Percentiles rank a stretch among this genome's conserved stretches.
Evolutionary conservation across 2,329 filamentous ascomycete genomes (phyloP).

Genomic region (Aureobasidium sp.): DNA sequence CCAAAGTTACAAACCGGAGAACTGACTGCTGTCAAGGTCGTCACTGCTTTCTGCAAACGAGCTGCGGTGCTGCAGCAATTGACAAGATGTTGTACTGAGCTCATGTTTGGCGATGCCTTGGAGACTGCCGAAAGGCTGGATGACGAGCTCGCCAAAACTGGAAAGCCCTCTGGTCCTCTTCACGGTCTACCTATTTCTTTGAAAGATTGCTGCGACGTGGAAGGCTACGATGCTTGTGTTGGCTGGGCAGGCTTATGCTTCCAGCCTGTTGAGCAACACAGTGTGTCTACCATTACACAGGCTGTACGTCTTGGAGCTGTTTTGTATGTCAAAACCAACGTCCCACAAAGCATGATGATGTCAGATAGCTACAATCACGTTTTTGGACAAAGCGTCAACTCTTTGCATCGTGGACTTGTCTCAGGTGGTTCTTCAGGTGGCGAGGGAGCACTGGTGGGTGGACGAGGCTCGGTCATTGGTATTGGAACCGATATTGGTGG

Average conservation of each 20-base stretch:
- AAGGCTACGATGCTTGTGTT: slow-evolving; percentile 29
- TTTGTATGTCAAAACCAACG: slow-evolving; percentile 44
- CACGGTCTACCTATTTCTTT: slow-evolving; percentile 48
- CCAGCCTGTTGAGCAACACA: slow-evolving; percentile 23
- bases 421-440: slow-evolving; percentile 48
- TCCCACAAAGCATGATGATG: slow-evolving; percentile 48
- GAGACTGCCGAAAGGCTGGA: slow-evolving; percentile 19
- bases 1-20: slow-evolving; percentile 24
- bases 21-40: slow-evolving; percentile 20
- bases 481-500: slow-evolving; percentile 48
- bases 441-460: slow-evolving; percentile 46
- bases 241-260: slow-evolving; percentile 19
- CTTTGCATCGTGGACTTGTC: slow-evolving; percentile 42
- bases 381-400: slow-evolving; percentile 46
- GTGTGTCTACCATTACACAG: slow-evolving; percentile 31
- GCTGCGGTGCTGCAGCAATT: slow-evolving; percentile 24
- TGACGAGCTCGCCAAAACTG: slow-evolving; percentile 14
- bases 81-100: slow-evolving; percentile 25
- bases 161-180: slow-evolving; percentile 22
- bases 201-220: slow-evolving; percentile 41
- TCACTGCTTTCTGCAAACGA: slow-evolving; percentile 33
- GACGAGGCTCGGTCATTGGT: slow-evolving; percentile 44
- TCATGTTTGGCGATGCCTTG: slow-evolving; percentile 34
- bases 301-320: slow-evolving; percentile 32
- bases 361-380: slow-evolving; percentile 43